Base-by-base conservation (phyloP, 2,329 filamentous ascomycete genomes). In the Calonectria naviculata region DNA sequence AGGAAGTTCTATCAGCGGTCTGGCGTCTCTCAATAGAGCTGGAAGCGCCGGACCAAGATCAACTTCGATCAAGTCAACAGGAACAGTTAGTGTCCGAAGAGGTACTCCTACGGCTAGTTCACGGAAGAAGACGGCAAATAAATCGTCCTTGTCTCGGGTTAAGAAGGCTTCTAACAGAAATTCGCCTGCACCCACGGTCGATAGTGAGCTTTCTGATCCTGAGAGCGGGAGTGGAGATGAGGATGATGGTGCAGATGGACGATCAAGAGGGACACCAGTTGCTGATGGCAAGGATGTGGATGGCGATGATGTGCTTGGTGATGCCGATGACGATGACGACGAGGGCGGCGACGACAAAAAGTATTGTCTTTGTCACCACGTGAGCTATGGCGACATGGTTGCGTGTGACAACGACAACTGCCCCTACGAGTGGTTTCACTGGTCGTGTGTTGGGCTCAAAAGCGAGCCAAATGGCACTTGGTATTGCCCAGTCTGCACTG, bases 361-460 rank as follows among this genome's bases (percentile, higher is more conserved):
- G 81, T 97, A 97, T 84, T 97, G 94, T 84, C 88, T 93, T 34
- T 97, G 94, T 82, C 93, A 95, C 81, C 93, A 93, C 77, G 93
- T 95, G 75, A 95, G 93, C 82, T 95, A 94, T 79, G 94, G 94
- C 72, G 93, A 96, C 79, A 97, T 97, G 94, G 94, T 97, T 73
- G 94, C 93, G 34, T 97, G 94, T 84, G 94, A 97, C 85, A 96
- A 96, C 81, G 91, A 93, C 69, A 89, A 92, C 75, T 97, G 94
- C 83, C 91, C 92, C 56, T 94, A 90, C 79, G 94, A 97, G 84
- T 97, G 94, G 94, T 97, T 97, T 82, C 94, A 97, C 84, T 97
- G 94, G 93, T 91, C 87, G 49, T 93, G 91, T 77, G 91, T 93
- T 61, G 90, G 91, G 24, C 86, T 93, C 36, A 92, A 91, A 82